These are phyloP conservation scores for Calonectria hongkongensis DNA, from an alignment of 2,329 filamentous ascomycete species.

Conservation along the genomic window DNA sequence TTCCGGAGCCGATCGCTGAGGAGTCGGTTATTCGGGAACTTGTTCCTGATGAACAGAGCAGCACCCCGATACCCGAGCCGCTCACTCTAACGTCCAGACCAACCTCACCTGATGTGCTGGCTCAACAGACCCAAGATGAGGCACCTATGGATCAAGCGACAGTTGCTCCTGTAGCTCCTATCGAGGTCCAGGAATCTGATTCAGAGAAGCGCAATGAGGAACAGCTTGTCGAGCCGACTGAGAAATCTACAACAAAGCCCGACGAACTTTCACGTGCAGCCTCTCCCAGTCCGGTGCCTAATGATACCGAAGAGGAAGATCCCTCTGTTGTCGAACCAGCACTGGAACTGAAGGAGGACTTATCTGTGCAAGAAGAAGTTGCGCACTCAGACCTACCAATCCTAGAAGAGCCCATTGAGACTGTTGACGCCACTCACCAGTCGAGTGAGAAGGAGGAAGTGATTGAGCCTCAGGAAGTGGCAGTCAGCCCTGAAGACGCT, in stretches of 20 bases:
- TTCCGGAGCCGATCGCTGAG: constrained; percentile 15
- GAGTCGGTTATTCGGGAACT: constrained; percentile 4
- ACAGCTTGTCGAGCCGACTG: not conserved
- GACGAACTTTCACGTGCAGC: not conserved
- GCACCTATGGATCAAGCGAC: not conserved
- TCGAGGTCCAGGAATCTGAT: not conserved
- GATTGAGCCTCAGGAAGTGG: not conserved
- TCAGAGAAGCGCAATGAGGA: not conserved
- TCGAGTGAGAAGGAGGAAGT: constrained; percentile 10
- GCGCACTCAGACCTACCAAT: not conserved
- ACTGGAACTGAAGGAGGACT: constrained; percentile 17
- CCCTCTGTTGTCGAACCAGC: not conserved
- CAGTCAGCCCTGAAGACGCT: not conserved
- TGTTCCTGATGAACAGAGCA: constrained; percentile 6
- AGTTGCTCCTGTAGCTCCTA: not conserved
- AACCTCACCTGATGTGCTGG: not conserved
- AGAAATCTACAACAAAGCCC: not conserved
- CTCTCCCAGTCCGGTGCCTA: not conserved
- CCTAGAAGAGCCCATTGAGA: not conserved
- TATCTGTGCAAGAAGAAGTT: not conserved
- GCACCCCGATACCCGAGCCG: constrained; percentile 4
- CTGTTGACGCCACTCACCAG: not conserved
- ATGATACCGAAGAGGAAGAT: not conserved
- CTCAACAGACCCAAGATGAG: not conserved
- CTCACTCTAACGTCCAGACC: not conserved